Conservation (phyloP, 805 yeast genomes). For the Barnettozyma pratensis region DNA sequence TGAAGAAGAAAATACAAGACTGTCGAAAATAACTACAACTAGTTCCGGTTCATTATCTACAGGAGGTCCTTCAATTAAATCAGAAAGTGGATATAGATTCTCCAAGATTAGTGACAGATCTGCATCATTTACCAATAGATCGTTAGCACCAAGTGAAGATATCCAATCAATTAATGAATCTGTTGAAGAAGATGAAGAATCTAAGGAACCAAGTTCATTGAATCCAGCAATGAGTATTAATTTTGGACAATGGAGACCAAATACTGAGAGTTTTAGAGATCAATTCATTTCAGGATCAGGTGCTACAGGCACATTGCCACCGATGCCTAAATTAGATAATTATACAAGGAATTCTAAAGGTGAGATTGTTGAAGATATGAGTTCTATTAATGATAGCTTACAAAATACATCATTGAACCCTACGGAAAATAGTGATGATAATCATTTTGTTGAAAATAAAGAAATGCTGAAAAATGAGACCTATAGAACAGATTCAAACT, state of each 20-base stretch:
- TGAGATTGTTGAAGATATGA: conserved; percentile 22
- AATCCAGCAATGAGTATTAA: conserved; percentile 32
- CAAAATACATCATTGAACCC: too few species aligned
- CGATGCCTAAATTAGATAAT: conserved; percentile 26
- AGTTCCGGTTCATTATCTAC: conserved; percentile 29
- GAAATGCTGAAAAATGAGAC: conserved; percentile 7
- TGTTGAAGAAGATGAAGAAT: background rate
- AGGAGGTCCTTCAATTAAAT: conserved; percentile 25
- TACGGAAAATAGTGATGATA: background rate
- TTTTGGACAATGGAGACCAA: conserved; percentile 57
- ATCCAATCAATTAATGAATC: conserved; percentile 5
- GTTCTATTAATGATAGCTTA: conserved; percentile 3
- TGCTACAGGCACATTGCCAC: conserved; percentile 26
- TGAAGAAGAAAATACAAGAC: background rate
- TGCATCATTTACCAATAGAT: conserved; percentile 19
- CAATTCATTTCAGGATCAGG: conserved; percentile 37
- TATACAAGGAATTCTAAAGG: conserved; percentile 25
- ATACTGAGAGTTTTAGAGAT: conserved; percentile 45
- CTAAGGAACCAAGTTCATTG: conserved; percentile 3
- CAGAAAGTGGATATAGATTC: conserved; percentile 21
- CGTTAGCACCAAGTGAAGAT: conserved; percentile 4
- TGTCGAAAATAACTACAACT: conserved; percentile 2
- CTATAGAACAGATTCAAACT: conserved; percentile 20
- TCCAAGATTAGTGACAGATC: conserved; percentile 22
- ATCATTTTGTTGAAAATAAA: conserved; percentile 4